These are phyloP conservation scores for Trifolium fragiferum DNA, from an alignment of 306 rosid species.

Conservation along the genomic window DNA sequence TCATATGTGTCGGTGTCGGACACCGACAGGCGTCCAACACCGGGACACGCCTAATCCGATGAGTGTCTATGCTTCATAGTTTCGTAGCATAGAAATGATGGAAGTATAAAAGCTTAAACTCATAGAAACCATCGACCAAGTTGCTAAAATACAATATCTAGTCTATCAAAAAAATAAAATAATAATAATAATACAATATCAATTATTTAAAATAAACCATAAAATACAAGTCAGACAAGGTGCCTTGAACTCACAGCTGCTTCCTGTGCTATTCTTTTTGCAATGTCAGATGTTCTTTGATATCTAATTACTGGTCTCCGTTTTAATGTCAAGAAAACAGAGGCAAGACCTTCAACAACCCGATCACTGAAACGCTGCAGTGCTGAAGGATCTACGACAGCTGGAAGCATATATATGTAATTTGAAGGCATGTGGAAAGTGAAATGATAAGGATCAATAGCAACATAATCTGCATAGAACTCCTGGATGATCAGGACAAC, in stretches of 20 bases:
- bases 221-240: slow-evolving; percentile 18
- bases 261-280: slow-evolving; percentile 92
- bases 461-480: slow-evolving; percentile 87
- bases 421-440: slow-evolving; percentile 76
- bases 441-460: slow-evolving; percentile 88
- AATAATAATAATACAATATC: slow-evolving; percentile 30
- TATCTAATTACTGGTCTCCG: slow-evolving; percentile 89
- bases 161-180: neutral
- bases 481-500: slow-evolving; percentile 67
- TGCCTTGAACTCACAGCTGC: slow-evolving; percentile 60
- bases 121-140: slow-evolving; percentile 16
- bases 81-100: slow-evolving; percentile 35
- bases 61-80: neutral
- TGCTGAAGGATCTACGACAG: slow-evolving; percentile 78
- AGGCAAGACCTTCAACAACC: slow-evolving; percentile 86
- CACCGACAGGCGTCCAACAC: no score
- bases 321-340: slow-evolving; percentile 85
- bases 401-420: slow-evolving; percentile 89
- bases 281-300: slow-evolving; percentile 89
- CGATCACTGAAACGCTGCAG: slow-evolving; percentile 73
- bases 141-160: slow-evolving; percentile 21
- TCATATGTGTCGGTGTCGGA: no score
- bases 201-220: slow-evolving; percentile 20
- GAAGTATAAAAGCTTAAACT: slow-evolving; percentile 26
- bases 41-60: no score